Percentiles rank a stretch among this genome's conserved stretches.
Evolutionary conservation across 257 asterid genomes (phyloP).

Genomic region (Solanum paucissectum): DNA sequence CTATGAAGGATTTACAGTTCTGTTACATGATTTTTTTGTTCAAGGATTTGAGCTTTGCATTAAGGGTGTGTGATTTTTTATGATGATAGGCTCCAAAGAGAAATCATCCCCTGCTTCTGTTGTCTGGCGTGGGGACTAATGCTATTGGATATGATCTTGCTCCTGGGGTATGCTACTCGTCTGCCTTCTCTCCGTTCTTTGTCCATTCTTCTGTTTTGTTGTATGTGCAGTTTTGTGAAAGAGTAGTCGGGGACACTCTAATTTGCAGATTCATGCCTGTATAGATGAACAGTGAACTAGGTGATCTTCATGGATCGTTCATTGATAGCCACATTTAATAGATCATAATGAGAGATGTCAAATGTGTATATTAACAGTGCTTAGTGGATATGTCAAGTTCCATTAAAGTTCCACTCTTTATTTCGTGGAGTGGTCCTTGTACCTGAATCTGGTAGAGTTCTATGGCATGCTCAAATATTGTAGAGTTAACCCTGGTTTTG

Average conservation of each 20-base stretch:
- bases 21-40: not conserved
- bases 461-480: not conserved
- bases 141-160: slow-evolving; percentile 97
- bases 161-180: slow-evolving; percentile 47
- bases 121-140: slow-evolving; percentile 95
- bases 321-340: not conserved
- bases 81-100: slow-evolving; percentile 56
- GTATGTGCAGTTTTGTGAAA: not conserved
- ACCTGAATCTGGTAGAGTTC: not conserved
- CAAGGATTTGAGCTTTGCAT: not conserved
- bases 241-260: not conserved
- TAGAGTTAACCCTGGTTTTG: not conserved
- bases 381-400: not conserved
- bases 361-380: not conserved
- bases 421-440: not conserved
- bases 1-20: not conserved
- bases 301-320: not conserved
- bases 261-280: not conserved
- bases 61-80: not conserved
- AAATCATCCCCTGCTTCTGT: slow-evolving; percentile 82
- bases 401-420: not conserved
- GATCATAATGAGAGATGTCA: not conserved
- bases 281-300: not conserved
- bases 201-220: not conserved
- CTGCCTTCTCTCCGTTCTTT: not conserved